Conservation (phyloP, 192 early-diverging fungal genomes). For the Entomortierella chlamydospora region DNA sequence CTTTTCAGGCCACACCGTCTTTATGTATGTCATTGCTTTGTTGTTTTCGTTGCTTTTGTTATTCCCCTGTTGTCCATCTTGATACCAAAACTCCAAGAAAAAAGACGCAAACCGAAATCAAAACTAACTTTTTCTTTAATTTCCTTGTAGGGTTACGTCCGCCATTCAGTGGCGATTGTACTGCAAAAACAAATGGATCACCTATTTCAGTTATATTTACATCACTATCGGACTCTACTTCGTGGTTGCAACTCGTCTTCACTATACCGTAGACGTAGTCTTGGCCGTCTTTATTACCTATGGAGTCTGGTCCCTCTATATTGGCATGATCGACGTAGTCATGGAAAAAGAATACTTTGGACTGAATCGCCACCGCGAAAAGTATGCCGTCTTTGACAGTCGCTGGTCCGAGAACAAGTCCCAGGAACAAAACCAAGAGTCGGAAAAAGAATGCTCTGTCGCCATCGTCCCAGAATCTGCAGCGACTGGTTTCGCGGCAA, state of each 20-base stretch:
- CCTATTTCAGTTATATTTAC: conserved; percentile 50
- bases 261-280: conserved; percentile 57
- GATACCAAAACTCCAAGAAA: not conserved
- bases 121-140: not conserved
- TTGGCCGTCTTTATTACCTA: conserved; percentile 65
- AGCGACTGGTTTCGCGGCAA: not conserved
- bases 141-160: not conserved
- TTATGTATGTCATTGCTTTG: conserved; percentile 38
- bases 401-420: conserved; percentile 1
- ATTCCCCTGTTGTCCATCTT: not conserved
- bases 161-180: conserved; percentile 54
- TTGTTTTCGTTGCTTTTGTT: not conserved
- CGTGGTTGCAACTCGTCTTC: conserved; percentile 54
- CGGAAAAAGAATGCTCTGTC: not conserved
- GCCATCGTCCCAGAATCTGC: conserved; percentile 1
- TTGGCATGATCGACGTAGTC: conserved; percentile 55
- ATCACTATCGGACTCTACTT: conserved; percentile 46
- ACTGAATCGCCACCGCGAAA: conserved; percentile 31
- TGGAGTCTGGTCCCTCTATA: conserved; percentile 66
- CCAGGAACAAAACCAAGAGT: conserved; percentile 5
- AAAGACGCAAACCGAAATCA: no score
- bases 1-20: conserved; percentile 56
- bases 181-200: conserved; percentile 40
- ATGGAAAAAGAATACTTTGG: conserved; percentile 59
- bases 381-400: conserved; percentile 27